Evolutionary conservation across 495 filamentous ascomycete species (phyloP), one percentile per base, ranked within the genome.

Genomic region (Hypoxylon perforatum): DNA sequence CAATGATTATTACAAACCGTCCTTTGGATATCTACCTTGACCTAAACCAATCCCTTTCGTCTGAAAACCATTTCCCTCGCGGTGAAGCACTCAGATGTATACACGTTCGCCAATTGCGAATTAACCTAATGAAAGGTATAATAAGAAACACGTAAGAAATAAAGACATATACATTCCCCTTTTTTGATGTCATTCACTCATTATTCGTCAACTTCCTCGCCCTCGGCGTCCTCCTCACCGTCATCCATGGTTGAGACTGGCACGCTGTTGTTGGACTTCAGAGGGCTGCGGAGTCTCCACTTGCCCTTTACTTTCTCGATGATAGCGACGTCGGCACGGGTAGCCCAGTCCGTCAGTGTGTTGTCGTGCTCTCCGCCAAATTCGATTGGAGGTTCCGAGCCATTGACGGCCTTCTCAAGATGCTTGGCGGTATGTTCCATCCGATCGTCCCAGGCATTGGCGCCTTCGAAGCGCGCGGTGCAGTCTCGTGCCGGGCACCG

Each of bases 341-440:
- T 53, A 3, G 84, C 81, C 84, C 84, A 86, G 22, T 76, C 63
- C 0, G 82, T 74, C 8, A 86, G 72, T 0, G 71, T 77, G 3
- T 9, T 12, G 39, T 84, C 81, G 4, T 63, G 50, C 10, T 63
- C 63, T 2, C 80, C 74, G 7, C 80, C 80, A 54, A 82, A 80
- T 5, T 68, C 64, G 1, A 82, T 73, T 2, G 48, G 55, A 4
- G 42, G 65, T 56, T 80, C 74, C 22, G 62, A 60, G 48, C 72
- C 75, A 6, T 70, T 49, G 23, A 77, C 78, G 3, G 70, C 82
- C 18, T 81, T 81, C 76, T 94, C 91, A 54, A 92, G 83, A 70
- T 96, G 93, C 47, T 88, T 86, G 0, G 91, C 94, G 9, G 97
- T 89, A 75, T 98, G 94, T 75, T 98, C 94, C 87, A 97, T 92